Conservation (phyloP, 371 early-diverging fungal species). For the Vairimorpha ceranae region DNA sequence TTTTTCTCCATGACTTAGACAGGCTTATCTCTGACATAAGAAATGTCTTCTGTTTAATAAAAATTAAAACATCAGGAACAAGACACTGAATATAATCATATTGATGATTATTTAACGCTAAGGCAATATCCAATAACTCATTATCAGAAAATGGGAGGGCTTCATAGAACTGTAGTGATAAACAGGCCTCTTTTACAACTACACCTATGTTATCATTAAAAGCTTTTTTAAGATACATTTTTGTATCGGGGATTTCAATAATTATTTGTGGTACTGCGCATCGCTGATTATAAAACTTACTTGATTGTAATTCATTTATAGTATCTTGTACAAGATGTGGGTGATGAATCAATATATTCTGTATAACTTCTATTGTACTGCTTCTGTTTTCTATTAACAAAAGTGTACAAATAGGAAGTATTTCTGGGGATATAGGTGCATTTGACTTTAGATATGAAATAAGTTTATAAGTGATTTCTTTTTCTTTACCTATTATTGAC, state of each 20-base stretch:
- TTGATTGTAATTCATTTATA: slow-evolving; percentile 2
- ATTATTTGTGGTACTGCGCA: slow-evolving; percentile 23
- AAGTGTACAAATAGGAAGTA: slow-evolving; percentile 17
- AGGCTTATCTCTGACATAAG: slow-evolving; percentile 24
- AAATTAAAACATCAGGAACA: slow-evolving; percentile 11
- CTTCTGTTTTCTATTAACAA: slow-evolving; percentile 19
- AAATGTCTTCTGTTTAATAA: slow-evolving; percentile 12
- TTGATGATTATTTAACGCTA: neutral
- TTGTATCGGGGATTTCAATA: neutral
- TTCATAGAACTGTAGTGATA: slow-evolving; percentile 1
- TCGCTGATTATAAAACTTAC: slow-evolving; percentile 28
- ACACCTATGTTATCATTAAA: slow-evolving; percentile 8
- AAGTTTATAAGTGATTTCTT: neutral
- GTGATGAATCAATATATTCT: slow-evolving; percentile 9
- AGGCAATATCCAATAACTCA: slow-evolving; percentile 23
- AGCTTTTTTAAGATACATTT: slow-evolving; percentile 11
- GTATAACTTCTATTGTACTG: neutral
- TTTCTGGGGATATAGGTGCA: neutral
- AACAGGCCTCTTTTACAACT: slow-evolving; percentile 5
- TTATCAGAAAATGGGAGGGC: slow-evolving; percentile 18
- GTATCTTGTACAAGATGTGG: neutral
- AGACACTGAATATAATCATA: slow-evolving; percentile 32
- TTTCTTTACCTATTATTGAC: slow-evolving; percentile 12
- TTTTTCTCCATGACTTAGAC: slow-evolving; percentile 37
- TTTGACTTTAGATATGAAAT: neutral